Evolutionary conservation across 2,329 filamentous ascomycete genomes (phyloP).

Genomic region (Cordyceps cateniannulata): DNA sequence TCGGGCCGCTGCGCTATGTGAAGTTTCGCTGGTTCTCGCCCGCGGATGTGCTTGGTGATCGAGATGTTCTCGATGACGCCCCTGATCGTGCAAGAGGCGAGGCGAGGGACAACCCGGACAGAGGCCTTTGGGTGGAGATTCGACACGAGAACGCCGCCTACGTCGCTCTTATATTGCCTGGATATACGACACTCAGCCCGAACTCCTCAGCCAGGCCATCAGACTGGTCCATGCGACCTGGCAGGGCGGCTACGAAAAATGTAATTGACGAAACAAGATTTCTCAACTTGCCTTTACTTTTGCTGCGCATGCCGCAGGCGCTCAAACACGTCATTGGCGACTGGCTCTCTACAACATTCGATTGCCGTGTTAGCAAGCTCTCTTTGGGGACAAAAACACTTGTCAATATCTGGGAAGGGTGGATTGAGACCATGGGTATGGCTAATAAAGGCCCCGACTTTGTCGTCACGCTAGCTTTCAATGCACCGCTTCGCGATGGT

Average conservation of each 20-base stretch:
- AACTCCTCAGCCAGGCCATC: neutral
- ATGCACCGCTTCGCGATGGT: constrained; percentile 28
- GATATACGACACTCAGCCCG: constrained; percentile 15
- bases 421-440: constrained; percentile 36
- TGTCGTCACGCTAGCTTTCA: constrained; percentile 45
- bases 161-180: constrained; percentile 44
- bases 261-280: constrained; percentile 20
- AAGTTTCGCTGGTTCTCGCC: constrained; percentile 40
- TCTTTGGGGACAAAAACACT: constrained; percentile 45
- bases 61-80: constrained; percentile 17
- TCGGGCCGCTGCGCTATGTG: constrained; percentile 39
- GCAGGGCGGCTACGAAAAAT: constrained; percentile 4
- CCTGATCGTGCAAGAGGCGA: constrained; percentile 13
- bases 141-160: constrained; percentile 48
- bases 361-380: constrained; percentile 48
- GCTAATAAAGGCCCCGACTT: constrained; percentile 35
- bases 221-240: constrained; percentile 19
- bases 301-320: constrained; percentile 49
- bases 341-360: constrained; percentile 48
- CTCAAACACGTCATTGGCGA: constrained; percentile 43
- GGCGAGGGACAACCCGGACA: constrained; percentile 20
- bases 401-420: constrained; percentile 43
- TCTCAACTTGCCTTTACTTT: constrained; percentile 42
- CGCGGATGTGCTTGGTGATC: constrained; percentile 25
- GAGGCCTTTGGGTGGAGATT: constrained; percentile 40